Base-by-base conservation (phyloP, 2,329 filamentous ascomycete species). In the Colletotrichum agaves region DNA sequence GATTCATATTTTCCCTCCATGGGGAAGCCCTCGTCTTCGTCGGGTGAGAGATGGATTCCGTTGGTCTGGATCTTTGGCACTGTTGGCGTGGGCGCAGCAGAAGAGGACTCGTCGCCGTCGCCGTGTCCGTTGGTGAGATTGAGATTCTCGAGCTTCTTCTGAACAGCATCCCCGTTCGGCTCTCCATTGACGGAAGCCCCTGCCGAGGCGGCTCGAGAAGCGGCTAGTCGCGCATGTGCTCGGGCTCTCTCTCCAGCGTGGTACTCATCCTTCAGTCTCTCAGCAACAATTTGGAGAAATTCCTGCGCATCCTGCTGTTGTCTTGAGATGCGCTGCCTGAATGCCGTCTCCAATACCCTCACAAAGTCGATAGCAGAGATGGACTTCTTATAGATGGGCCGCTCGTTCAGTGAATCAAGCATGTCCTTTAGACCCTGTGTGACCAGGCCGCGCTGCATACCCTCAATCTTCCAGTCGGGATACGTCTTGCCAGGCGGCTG, bases 281-380 rank as follows among this genome's bases (percentile, higher is more conserved):
- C 95, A 3, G 93, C 92, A 12, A 99, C 91, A 56, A 98, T 91
- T 80, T 99, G 96, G 63, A 99, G 81, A 71, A 99, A 98, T 78
- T 99, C 96, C 76, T 99, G 96, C 11, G 96, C 96, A 81, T 99
- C 96, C 79, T 99, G 96, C 79, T 99, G 96, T 76, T 96, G 93
- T 61, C 95, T 87, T 76, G 93, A 98, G 73, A 99, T 97, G 73
- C 93, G 90, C 74, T 97, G 95, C 63, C 89, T 89, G 75, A 98
- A 99, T 0, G 95, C 94, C 33, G 84, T 83, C 81, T 99, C 96
- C 58, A 99, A 83, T 0, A 92, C 91, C 70, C 87, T 84, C 47
- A 99, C 91, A 76, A 99, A 98, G 1, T 87, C 86, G n/a, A 89
- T 87, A 3, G 95, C 94, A 15, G 93, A 94, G 62, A 98, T 97